Evolutionary conservation across 1,139 yeast genomes (phyloP), one percentile per base, ranked within the genome.

Genomic region (Scheffersomyces parashehatae): DNA sequence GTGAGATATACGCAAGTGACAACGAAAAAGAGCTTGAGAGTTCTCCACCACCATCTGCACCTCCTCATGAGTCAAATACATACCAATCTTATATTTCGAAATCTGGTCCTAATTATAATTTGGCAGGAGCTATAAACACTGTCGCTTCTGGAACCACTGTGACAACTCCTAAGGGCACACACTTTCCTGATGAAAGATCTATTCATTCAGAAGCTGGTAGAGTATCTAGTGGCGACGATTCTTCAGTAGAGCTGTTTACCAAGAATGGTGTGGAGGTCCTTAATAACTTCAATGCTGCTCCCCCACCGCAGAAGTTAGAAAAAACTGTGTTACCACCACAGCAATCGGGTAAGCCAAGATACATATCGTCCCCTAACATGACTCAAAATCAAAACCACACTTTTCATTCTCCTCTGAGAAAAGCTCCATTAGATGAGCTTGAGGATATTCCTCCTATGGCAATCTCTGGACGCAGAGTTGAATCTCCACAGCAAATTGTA

Each of bases 361-460:
- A 61, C 39, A 70, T 70, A 34, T 55, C 64, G 7, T 66, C 73
- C 11, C 76, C 75, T 13, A 68, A 65, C 47, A 54, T 56, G 30
- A 55, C 68, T 6, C 75, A 69, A 48, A 69, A 68, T 46, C 62
- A 59, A 35, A 28, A 54, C 1, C 59, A 60, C 20, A 43, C 49
- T 9, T 57, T 55, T 36, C 30, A 35, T 11, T 42, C 47, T 3
- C 51, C 49, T 15, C 35, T 20, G 26, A 20, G 26, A 20, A 20
- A 20, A 6, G 26, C 2, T 3, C 26, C 7, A 20, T 20, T 20
- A 6, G 26, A 20, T 20, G 26, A 20, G 1, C 26, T 20, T 7
- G 26, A 20, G 26, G 26, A 20, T 20, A 20, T 20, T 20, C 26
- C 26, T 20, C 26, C 26, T 20, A 20, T 20, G 8, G 26, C 26